phyloP scores from a whole-genome alignment of 1,284 basidiomycete genomes.

The Pseudozyma tsukubaensis region DNA sequence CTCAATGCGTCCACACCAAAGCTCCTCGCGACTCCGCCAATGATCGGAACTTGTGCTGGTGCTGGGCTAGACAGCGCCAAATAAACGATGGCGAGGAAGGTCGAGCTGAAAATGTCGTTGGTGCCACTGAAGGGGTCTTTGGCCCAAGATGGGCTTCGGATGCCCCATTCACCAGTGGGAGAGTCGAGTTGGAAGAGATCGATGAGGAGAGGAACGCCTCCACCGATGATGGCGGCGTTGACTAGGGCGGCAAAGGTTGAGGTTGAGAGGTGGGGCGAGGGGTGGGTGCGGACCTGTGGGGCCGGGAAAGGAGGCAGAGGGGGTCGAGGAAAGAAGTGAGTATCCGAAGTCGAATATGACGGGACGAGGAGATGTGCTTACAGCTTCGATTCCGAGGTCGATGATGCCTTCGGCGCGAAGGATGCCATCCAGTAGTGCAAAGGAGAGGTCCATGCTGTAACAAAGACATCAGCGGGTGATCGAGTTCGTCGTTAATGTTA shows the following conservation, averaged over 20 bases:
- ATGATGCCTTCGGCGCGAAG: constrained; percentile 59
- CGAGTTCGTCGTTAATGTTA: background rate
- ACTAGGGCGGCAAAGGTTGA: constrained; percentile 52
- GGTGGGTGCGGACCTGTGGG: constrained; percentile 38
- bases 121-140: constrained; percentile 36
- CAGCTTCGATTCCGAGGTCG: constrained; percentile 44
- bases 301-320: background rate
- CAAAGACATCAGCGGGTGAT: background rate
- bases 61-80: constrained; percentile 13
- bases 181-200: constrained; percentile 54
- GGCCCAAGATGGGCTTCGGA: constrained; percentile 51
- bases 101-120: constrained; percentile 46
- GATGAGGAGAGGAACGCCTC: constrained; percentile 55
- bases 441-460: constrained; percentile 42
- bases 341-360: background rate
- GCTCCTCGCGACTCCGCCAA: background rate
- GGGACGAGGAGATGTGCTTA: constrained; percentile 13
- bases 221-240: constrained; percentile 53
- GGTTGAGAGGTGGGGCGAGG: constrained; percentile 27
- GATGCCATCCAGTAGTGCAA: constrained; percentile 51
- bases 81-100: constrained; percentile 29
- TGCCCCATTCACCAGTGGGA: constrained; percentile 47
- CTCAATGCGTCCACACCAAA: constrained; percentile 10
- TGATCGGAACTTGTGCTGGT: background rate
- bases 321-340: background rate